Evolutionary conservation across 352 stramenopile genomes (phyloP).

Genomic region (Globisporangium barbulae): DNA sequence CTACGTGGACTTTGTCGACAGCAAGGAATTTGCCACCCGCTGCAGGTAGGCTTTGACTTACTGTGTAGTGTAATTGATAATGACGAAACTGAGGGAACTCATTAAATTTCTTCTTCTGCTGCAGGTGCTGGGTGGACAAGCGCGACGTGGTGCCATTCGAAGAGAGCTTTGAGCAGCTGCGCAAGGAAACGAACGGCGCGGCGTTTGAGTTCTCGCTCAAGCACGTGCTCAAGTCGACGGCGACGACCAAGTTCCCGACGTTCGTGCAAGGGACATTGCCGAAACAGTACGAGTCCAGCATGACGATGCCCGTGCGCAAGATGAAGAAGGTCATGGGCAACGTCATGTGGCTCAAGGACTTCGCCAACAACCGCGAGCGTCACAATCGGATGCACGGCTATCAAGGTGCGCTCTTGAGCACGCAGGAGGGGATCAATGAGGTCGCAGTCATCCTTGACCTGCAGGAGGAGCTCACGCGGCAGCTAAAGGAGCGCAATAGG

Average conservation of each 20-base stretch:
- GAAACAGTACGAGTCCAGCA: conserved; percentile 22
- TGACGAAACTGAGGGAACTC: neutral
- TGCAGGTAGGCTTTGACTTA: conserved; percentile 28
- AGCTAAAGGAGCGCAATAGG: neutral
- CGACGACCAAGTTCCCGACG: conserved; percentile 45
- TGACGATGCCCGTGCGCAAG: conserved; percentile 31
- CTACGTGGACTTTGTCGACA: conserved; percentile 62
- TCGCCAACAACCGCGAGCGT: conserved; percentile 37
- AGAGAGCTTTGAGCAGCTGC: conserved; percentile 29
- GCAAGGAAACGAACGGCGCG: conserved; percentile 27
- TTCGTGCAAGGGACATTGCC: conserved; percentile 50
- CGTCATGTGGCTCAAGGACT: conserved; percentile 40
- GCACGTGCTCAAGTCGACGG: conserved; percentile 34
- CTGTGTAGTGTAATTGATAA: neutral
- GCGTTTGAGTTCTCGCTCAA: conserved; percentile 44
- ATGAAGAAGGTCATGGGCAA: conserved; percentile 40
- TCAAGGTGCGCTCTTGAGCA: neutral
- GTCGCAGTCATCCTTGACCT: neutral
- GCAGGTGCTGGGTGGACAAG: conserved; percentile 51
- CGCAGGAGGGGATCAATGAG: neutral
- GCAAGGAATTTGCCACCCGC: conserved; percentile 31
- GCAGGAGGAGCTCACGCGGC: conserved; percentile 6
- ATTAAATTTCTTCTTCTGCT: conserved; percentile 8
- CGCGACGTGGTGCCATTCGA: conserved; percentile 37
- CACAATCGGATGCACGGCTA: conserved; percentile 34